A percentile compares a stretch with the other conserved stretches of the same genome.
phyloP scores from a whole-genome alignment of 2,329 filamentous ascomycete species.

The Phialocephala sp. region DNA sequence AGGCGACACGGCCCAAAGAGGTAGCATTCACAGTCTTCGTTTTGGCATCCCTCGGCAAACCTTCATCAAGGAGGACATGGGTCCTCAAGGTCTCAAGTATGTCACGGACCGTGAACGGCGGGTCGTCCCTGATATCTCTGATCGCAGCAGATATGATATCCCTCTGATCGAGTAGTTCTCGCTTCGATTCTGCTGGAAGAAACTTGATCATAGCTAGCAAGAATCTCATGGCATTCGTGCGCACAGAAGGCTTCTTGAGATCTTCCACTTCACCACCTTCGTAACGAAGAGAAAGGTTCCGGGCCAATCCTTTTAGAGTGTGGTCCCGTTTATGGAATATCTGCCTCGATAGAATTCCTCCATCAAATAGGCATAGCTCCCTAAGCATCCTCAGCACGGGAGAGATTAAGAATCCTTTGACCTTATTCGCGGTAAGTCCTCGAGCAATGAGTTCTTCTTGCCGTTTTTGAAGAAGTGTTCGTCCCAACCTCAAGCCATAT shows the following conservation, averaged over 20 bases:
- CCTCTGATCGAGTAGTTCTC: constrained; percentile 79
- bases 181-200: constrained; percentile 77
- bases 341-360: constrained; percentile 77
- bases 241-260: constrained; percentile 73
- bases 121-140: constrained; percentile 78
- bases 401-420: constrained; percentile 87
- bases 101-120: constrained; percentile 75
- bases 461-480: constrained; percentile 78
- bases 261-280: constrained; percentile 66
- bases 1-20: constrained; percentile 73
- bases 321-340: constrained; percentile 80
- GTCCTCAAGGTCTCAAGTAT: constrained; percentile 73
- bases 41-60: constrained; percentile 76
- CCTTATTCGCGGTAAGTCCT: constrained; percentile 78
- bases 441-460: constrained; percentile 82
- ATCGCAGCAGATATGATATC: constrained; percentile 73
- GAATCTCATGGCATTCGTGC: constrained; percentile 83
- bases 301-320: constrained; percentile 79
- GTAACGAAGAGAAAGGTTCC: constrained; percentile 77
- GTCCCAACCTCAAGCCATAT: constrained; percentile 78
- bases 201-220: constrained; percentile 80
- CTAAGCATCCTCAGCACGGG: constrained; percentile 85
- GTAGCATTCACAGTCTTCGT: constrained; percentile 76
- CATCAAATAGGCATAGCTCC: constrained; percentile 86
- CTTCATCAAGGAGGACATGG: constrained; percentile 75